phyloP scores from a whole-genome alignment of 2,329 filamentous ascomycete species.

The Pseudogymnoascus sp. region DNA sequence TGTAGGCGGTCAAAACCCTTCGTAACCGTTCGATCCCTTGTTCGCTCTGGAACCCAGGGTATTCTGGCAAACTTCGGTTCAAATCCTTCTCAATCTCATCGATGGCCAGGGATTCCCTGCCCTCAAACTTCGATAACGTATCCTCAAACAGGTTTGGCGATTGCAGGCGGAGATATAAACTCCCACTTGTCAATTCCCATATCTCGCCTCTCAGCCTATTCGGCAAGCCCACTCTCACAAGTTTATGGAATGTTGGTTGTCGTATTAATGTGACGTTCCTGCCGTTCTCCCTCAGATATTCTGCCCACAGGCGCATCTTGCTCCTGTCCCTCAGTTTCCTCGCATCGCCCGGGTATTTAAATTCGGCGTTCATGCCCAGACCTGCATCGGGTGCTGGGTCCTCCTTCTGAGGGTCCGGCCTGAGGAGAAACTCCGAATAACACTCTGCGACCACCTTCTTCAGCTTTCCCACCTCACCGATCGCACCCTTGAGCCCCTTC shows the following conservation, averaged over 20 bases:
- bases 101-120: conserved; percentile 85
- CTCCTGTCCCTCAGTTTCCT: conserved; percentile 89
- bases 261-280: conserved; percentile 86
- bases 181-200: conserved; percentile 92
- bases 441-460: conserved; percentile 73
- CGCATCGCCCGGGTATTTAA: conserved; percentile 89
- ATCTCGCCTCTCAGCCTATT: conserved; percentile 89
- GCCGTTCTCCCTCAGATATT: conserved; percentile 92
- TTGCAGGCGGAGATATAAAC: conserved; percentile 78
- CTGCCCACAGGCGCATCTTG: conserved; percentile 96
- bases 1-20: conserved; percentile 90
- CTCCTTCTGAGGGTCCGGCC: conserved; percentile 53
- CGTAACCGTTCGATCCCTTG: conserved; percentile 87
- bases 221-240: conserved; percentile 89
- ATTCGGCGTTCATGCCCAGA: conserved; percentile 65
- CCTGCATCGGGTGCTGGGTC: conserved; percentile 75
- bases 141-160: conserved; percentile 77
- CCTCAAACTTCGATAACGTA: conserved; percentile 73
- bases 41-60: conserved; percentile 92
- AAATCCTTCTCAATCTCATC: conserved; percentile 99
- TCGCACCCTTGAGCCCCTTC: conserved; percentile 74
- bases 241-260: conserved; percentile 94
- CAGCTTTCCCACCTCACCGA: conserved; percentile 80
- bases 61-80: conserved; percentile 92
- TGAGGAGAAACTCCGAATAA: conserved; percentile 80